These are phyloP conservation scores for Ogataea hybrid DNA, from an alignment of 1,139 yeast species.

Conservation along the genomic window DNA sequence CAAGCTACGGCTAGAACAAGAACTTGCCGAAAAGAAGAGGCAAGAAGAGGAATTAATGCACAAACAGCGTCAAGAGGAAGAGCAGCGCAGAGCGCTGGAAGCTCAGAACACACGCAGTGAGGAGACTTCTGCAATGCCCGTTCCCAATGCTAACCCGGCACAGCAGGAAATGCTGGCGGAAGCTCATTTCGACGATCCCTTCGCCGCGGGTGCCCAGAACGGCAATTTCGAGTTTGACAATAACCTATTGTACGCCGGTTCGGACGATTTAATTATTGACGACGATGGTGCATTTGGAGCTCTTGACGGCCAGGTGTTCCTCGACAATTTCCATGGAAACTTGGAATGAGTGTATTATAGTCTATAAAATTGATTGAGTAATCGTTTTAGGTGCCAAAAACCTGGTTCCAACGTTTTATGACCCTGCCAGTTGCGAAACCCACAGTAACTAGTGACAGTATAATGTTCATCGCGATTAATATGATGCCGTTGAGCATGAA, in stretches of 20 bases:
- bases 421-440: conserved; percentile 69
- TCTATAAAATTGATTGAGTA: conserved; percentile 8
- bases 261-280: conserved; percentile 43
- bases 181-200: conserved; percentile 19
- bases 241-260: conserved; percentile 27
- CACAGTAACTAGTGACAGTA: conserved; percentile 56
- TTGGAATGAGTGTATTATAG: conserved; percentile 35
- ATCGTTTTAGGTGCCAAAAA: conserved; percentile 49
- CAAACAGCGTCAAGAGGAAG: conserved; percentile 14
- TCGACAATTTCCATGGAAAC: conserved; percentile 50
- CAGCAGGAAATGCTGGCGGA: conserved; percentile 10
- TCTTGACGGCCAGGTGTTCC: conserved; percentile 52
- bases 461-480: conserved; percentile 60
- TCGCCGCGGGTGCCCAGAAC: conserved; percentile 18
- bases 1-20: conserved; percentile 14
- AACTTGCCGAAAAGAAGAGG: conserved; percentile 12
- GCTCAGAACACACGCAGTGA: conserved; percentile 14
- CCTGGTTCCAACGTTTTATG: conserved; percentile 63
- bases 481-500: conserved; percentile 84
- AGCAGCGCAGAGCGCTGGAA: conserved; percentile 13
- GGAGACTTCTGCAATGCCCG: conserved; percentile 7
- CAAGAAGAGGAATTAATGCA: conserved; percentile 14
- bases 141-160: neutral
- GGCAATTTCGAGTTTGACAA: conserved; percentile 28
- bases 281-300: conserved; percentile 43